Conservation (phyloP, 2,329 filamentous ascomycete genomes). For the Nannizzia gypsea region DNA sequence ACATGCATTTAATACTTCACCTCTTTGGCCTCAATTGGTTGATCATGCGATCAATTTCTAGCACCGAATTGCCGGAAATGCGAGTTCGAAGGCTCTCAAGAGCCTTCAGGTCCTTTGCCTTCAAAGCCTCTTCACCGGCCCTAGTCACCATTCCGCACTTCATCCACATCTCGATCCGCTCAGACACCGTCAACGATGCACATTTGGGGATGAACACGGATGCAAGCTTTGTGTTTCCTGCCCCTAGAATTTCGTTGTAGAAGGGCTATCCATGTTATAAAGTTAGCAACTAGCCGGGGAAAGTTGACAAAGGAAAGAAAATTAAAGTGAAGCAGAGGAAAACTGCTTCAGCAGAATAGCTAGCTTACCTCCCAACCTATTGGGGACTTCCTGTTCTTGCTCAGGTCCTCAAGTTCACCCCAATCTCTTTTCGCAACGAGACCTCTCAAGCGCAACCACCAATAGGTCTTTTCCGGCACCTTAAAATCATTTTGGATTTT, state of each 20-base stretch:
- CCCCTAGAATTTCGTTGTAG: constrained; percentile 76
- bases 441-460: constrained; percentile 77
- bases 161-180: constrained; percentile 82
- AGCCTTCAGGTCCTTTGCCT: constrained; percentile 63
- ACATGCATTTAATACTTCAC: constrained; percentile 18
- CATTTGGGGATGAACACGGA: constrained; percentile 81
- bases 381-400: constrained; percentile 63
- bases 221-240: constrained; percentile 80
- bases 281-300: constrained; percentile 7
- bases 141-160: constrained; percentile 84
- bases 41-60: constrained; percentile 74
- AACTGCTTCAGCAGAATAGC: not conserved
- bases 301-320: not conserved
- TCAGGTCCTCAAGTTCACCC: constrained; percentile 80
- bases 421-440: constrained; percentile 84
- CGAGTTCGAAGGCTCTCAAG: constrained; percentile 62
- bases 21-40: constrained; percentile 40
- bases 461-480: constrained; percentile 76
- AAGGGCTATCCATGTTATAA: constrained; percentile 54
- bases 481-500: constrained; percentile 89
- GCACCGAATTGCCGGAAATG: constrained; percentile 55
- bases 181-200: constrained; percentile 53
- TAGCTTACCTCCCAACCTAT: constrained; percentile 85
- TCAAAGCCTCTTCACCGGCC: constrained; percentile 84
- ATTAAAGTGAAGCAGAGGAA: not conserved